phyloP scores from a whole-genome alignment of 768 basidiomycete species.

The Phanerochaete carnosa region DNA sequence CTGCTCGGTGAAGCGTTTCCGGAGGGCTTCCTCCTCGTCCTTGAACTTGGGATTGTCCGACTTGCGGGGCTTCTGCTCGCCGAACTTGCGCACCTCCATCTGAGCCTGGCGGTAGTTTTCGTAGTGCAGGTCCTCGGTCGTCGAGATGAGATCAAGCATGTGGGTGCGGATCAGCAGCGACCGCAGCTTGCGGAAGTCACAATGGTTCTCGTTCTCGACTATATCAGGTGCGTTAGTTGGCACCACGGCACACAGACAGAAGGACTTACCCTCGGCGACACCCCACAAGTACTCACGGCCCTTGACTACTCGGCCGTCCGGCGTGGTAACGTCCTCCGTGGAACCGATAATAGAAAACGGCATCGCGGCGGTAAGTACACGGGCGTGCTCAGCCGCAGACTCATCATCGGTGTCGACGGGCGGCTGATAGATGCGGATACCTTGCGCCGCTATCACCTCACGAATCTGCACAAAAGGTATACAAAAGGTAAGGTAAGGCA shows the following conservation, averaged over 20 bases:
- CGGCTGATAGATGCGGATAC: slow-evolving; percentile 92
- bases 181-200: slow-evolving; percentile 97
- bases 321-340: slow-evolving; percentile 89
- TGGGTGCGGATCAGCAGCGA: slow-evolving; percentile 94
- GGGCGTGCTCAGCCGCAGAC: slow-evolving; percentile 83
- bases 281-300: slow-evolving; percentile 99
- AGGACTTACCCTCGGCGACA: slow-evolving; percentile 87
- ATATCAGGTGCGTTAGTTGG: slow-evolving; percentile 23
- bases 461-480: slow-evolving; percentile 54
- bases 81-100: slow-evolving; percentile 99
- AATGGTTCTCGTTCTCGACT: slow-evolving; percentile 98
- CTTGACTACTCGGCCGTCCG: slow-evolving; percentile 91
- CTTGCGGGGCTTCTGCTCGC: slow-evolving; percentile 98
- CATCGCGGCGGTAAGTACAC: slow-evolving; percentile 84
- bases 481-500: neutral
- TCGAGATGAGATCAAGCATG: slow-evolving; percentile 97
- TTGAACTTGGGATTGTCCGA: slow-evolving; percentile 99
- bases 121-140: slow-evolving; percentile 94
- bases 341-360: slow-evolving; percentile 99
- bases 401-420: slow-evolving; percentile 89
- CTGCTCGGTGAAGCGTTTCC: slow-evolving; percentile 99
- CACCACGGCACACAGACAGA: neutral
- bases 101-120: slow-evolving; percentile 97
- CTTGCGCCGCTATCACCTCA: slow-evolving; percentile 86
- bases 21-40: slow-evolving; percentile 95